Evolutionary conservation across 2,329 filamentous ascomycete species (phyloP).

Genomic region (Curvularia spicifera): DNA sequence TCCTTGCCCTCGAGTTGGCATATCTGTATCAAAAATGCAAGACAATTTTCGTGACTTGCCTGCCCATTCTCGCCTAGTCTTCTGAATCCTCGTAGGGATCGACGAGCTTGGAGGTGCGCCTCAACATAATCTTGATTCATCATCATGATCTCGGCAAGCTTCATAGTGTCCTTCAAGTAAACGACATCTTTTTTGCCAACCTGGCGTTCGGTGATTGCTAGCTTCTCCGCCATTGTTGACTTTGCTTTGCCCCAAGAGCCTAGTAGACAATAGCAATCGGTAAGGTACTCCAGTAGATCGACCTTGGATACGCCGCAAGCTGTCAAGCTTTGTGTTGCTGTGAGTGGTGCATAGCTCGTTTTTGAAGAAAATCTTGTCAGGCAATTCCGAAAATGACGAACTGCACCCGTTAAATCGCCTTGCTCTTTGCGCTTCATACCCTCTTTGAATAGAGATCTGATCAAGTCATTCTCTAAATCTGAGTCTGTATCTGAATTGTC

Average conservation of each 20-base stretch:
- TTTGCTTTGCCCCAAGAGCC: conserved; percentile 24
- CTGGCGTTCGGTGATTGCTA: conserved; percentile 26
- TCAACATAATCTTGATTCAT: conserved; percentile 27
- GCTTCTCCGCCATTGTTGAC: conserved; percentile 26
- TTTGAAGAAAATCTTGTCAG: conserved; percentile 18
- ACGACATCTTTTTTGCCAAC: conserved; percentile 25
- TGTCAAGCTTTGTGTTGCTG: conserved; percentile 13
- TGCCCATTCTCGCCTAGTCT: conserved; percentile 22
- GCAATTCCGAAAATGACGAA: conserved; percentile 26
- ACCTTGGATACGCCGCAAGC: conserved; percentile 19
- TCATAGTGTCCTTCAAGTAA: conserved; percentile 25
- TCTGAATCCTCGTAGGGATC: conserved; percentile 26
- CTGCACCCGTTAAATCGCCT: conserved; percentile 23
- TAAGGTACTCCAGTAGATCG: conserved; percentile 21
- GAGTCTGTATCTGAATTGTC: conserved; percentile 30
- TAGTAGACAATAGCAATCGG: conserved; percentile 19
- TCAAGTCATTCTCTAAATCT: conserved; percentile 27
- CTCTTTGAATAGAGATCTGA: conserved; percentile 25
- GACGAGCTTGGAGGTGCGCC: conserved; percentile 29
- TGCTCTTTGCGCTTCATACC: conserved; percentile 23
- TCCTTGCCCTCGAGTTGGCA: conserved; percentile 23
- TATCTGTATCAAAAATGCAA: conserved; percentile 22
- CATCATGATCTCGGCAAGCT: conserved; percentile 24
- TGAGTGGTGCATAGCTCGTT: conserved; percentile 15
- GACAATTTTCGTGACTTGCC: conserved; percentile 22